A percentile compares a stretch with the other conserved stretches of the same genome.
Conservation (phyloP, 1,284 basidiomycete species). For the Somion occarium region DNA sequence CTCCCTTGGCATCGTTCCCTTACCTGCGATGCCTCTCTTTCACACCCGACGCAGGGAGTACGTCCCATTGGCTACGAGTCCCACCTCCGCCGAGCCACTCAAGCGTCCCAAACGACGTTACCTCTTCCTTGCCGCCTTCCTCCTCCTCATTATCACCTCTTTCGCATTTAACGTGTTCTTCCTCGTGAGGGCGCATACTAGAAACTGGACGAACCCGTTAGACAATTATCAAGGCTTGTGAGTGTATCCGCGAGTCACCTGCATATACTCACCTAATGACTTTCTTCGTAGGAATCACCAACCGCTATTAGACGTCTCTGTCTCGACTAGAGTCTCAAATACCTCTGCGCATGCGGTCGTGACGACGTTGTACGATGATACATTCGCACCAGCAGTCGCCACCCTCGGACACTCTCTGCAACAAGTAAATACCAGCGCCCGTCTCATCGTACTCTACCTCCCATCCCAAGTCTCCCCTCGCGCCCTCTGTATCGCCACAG, state of each 20-base stretch:
- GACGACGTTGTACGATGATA: constrained; percentile 36
- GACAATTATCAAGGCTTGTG: constrained; percentile 21
- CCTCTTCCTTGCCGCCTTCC: background rate
- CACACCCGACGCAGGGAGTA: background rate
- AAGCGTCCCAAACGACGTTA: background rate
- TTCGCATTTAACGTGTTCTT: background rate
- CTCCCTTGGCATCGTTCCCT: too few relatives aligned
- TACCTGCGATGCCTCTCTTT: too few relatives aligned
- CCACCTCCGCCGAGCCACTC: background rate
- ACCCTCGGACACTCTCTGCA: constrained; percentile 36
- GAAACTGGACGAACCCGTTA: constrained; percentile 10
- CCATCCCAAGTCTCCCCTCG: constrained; percentile 31
- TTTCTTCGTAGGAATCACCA: constrained; percentile 1
- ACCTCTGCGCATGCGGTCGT: constrained; percentile 30
- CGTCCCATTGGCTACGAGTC: background rate
- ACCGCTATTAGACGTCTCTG: background rate
- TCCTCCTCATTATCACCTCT: background rate
- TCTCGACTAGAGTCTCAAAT: constrained; percentile 7
- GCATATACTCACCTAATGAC: background rate
- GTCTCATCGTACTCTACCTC: constrained; percentile 34
- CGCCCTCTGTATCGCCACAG: constrained; percentile 35
- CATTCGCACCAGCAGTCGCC: constrained; percentile 33
- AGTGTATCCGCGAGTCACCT: constrained; percentile 4
- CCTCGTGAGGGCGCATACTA: background rate
- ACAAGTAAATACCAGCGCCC: constrained; percentile 27